These are phyloP conservation scores for Blumeriella jaapii DNA, from an alignment of 2,329 filamentous ascomycete species.

Conservation along the genomic window DNA sequence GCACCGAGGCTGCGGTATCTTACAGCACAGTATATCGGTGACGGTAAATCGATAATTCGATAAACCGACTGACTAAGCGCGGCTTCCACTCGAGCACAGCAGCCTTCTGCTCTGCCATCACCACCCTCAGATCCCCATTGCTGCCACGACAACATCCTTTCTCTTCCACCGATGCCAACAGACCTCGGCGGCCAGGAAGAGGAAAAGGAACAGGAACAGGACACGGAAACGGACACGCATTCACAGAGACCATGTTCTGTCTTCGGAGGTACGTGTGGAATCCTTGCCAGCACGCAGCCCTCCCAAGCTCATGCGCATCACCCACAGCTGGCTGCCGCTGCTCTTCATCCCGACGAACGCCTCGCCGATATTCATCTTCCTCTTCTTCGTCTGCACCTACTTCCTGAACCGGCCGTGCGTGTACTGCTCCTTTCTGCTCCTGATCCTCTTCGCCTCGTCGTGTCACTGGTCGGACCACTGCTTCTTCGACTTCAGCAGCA, in stretches of 20 bases:
- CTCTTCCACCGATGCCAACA: background rate
- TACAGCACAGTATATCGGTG: too few species aligned
- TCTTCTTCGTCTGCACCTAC: slow-evolving; percentile 88
- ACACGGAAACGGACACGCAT: too few species aligned
- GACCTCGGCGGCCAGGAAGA: too few species aligned
- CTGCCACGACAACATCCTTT: too few species aligned
- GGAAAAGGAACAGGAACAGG: too few species aligned
- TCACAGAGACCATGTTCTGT: slow-evolving; percentile 43
- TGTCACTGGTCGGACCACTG: slow-evolving; percentile 83
- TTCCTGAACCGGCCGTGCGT: slow-evolving; percentile 93
- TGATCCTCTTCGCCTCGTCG: slow-evolving; percentile 86
- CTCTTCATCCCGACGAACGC: slow-evolving; percentile 83
- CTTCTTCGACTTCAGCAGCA: slow-evolving; percentile 82
- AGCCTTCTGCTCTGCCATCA: too few species aligned
- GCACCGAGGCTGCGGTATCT: too few species aligned
- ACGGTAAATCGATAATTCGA: too few species aligned
- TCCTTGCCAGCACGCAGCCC: too few species aligned
- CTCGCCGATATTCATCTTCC: slow-evolving; percentile 73
- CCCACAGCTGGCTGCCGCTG: slow-evolving; percentile 72
- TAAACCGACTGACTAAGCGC: too few species aligned
- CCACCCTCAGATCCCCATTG: too few species aligned
- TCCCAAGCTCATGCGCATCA: slow-evolving; percentile 13
- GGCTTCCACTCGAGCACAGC: too few species aligned
- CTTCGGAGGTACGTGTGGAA: slow-evolving; percentile 41
- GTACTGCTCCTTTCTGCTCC: slow-evolving; percentile 92